Base-by-base conservation (phyloP, 176 grass and related monocot genomes). In the Musa beccarii region DNA sequence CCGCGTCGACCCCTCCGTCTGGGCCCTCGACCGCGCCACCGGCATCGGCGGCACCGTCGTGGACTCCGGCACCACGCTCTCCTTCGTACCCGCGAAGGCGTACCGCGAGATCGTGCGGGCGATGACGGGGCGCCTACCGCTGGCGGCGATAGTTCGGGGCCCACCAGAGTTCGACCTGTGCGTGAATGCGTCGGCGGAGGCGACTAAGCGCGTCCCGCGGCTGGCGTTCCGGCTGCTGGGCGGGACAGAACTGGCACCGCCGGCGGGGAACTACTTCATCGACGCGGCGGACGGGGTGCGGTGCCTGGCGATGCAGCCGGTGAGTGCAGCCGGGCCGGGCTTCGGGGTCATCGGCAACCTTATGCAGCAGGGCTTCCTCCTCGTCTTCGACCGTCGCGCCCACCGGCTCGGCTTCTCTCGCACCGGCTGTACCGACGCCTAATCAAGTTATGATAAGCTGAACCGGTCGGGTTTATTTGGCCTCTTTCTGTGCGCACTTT, bases 301-400 rank as follows among this genome's bases (percentile, higher is more conserved):
- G 26, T 69, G 67, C 67, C 67, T 69, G 25, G 67, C 34, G 34
- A 16, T 69, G 26, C 67, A 69, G 34, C 67, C 67, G 34, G 67
- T 69, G 16, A 69, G 12, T 17, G 5, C 6, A 29, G 49, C 67
- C 34, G 67, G 67, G 2, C 67, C 67, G 5, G 67, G 67, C 14
- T 69, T 69, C 13, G 67, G 26, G 12, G 67, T 69, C 67, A 69
- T 69, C 67, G 67, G 67, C 14, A 69, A 69, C 28, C 67, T 69
- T 13, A 69, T 69, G 67, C 67, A 69, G 67, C 67, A 69, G 29
- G 67, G 67, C 14, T 69, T 69, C 14, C 67, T 69, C 25, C 17
- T 69, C 26, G 67, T 69, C 26, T 69, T 69, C 34, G 67, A 69
- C 67, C 67, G 67, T 16, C 26, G 26, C 34, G 16, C 26, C 13